Evolutionary conservation across 2,329 filamentous ascomycete species (phyloP).

Genomic region (Botrytis paeoniae): DNA sequence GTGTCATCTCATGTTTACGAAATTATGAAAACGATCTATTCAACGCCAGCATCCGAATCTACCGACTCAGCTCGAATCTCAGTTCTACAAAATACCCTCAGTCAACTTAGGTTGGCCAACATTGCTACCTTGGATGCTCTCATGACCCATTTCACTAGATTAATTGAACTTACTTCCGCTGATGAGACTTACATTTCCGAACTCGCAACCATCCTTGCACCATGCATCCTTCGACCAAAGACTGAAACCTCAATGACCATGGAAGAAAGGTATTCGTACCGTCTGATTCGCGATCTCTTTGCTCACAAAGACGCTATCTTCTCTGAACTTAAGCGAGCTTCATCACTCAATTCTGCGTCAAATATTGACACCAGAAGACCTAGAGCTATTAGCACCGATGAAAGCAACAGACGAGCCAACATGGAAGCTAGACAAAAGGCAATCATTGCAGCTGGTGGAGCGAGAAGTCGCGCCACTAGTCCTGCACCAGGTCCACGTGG

Average conservation of each 20-base stretch:
- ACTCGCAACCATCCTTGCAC: slow-evolving; percentile 72
- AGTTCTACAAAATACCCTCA: slow-evolving; percentile 92
- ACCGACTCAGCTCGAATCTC: slow-evolving; percentile 78
- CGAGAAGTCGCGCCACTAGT: slow-evolving; percentile 71
- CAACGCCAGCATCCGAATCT: slow-evolving; percentile 71
- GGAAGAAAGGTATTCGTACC: slow-evolving; percentile 91
- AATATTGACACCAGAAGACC: slow-evolving; percentile 61
- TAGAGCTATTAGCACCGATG: slow-evolving; percentile 88
- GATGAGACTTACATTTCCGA: slow-evolving; percentile 79
- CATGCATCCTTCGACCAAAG: slow-evolving; percentile 84
- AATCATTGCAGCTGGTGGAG: slow-evolving; percentile 55
- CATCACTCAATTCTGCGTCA: slow-evolving; percentile 65
- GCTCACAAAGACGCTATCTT: slow-evolving; percentile 94
- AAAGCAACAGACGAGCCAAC: slow-evolving; percentile 88
- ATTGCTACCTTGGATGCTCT: slow-evolving; percentile 98
- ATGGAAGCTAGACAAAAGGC: slow-evolving; percentile 92
- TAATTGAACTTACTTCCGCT: slow-evolving; percentile 94
- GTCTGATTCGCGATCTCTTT: slow-evolving; percentile 87
- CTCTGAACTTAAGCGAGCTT: slow-evolving; percentile 89
- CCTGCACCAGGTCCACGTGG: slow-evolving; percentile 60
- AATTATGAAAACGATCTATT: slow-evolving; percentile 96
- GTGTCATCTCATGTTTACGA: slow-evolving; percentile 98
- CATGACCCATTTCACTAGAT: slow-evolving; percentile 94
- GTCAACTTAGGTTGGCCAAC: slow-evolving; percentile 90
- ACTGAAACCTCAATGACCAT: slow-evolving; percentile 86